These are phyloP conservation scores for Pseudomicrostroma phylloplanum DNA, from an alignment of 1,284 basidiomycete species.

Conservation along the genomic window DNA sequence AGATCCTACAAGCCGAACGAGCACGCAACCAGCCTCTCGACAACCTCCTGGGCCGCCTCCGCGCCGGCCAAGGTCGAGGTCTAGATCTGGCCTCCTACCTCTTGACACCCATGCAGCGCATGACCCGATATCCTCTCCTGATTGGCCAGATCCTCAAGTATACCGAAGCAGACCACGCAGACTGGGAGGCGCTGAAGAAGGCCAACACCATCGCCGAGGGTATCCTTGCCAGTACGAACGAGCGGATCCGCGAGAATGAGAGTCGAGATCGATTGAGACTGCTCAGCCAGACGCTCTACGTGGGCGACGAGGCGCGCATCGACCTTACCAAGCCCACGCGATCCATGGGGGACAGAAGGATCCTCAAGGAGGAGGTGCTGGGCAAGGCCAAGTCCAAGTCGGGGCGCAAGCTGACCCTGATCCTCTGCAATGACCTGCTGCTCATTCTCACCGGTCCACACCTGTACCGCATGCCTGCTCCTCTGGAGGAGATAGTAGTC, in stretches of 20 bases:
- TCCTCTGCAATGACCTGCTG: slow-evolving; percentile 49
- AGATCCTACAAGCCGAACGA: slow-evolving; percentile 69
- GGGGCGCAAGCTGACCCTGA: slow-evolving; percentile 64
- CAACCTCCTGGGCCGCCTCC: slow-evolving; percentile 65
- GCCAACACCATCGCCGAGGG: slow-evolving; percentile 65
- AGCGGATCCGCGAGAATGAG: slow-evolving; percentile 79
- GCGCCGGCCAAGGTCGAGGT: slow-evolving; percentile 67
- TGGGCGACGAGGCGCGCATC: slow-evolving; percentile 48
- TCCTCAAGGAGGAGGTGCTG: slow-evolving; percentile 67
- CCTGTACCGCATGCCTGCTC: slow-evolving; percentile 36
- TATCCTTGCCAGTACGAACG: slow-evolving; percentile 76
- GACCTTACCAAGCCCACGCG: slow-evolving; percentile 84
- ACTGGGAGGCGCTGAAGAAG: slow-evolving; percentile 58
- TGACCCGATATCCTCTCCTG: slow-evolving; percentile 83
- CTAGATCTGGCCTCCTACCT: slow-evolving; percentile 85
- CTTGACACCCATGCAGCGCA: slow-evolving; percentile 88
- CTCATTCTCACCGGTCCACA: slow-evolving; percentile 33
- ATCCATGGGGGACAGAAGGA: slow-evolving; percentile 65
- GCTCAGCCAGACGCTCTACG: slow-evolving; percentile 73
- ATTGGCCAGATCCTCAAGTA: slow-evolving; percentile 77
- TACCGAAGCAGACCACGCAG: slow-evolving; percentile 60
- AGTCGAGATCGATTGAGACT: slow-evolving; percentile 64
- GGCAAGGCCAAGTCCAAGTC: slow-evolving; percentile 73
- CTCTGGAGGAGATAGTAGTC: slow-evolving; percentile 28
- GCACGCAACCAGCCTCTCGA: slow-evolving; percentile 64